These are phyloP conservation scores for Tubosaeta sp. DNA, from an alignment of 768 basidiomycete species.

Conservation along the genomic window DNA sequence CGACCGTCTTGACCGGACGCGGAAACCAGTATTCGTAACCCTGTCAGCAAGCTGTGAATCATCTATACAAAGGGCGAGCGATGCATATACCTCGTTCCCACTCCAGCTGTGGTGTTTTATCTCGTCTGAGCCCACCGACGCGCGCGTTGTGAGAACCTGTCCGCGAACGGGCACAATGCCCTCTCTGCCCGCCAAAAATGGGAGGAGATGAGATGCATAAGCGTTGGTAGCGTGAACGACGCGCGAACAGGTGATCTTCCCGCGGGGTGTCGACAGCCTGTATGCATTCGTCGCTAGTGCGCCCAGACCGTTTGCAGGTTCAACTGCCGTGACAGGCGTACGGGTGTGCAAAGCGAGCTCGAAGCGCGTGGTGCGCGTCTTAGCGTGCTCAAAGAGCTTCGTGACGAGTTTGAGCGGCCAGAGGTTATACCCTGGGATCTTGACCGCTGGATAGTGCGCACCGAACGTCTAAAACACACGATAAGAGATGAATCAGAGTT, in stretches of 20 bases:
- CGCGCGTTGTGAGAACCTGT: constrained; percentile 53
- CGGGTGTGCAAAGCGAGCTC: constrained; percentile 62
- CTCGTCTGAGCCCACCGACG: constrained; percentile 34
- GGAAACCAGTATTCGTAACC: constrained; percentile 82
- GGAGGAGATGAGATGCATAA: constrained; percentile 75
- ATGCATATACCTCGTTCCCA: constrained; percentile 31
- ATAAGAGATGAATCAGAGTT: background rate
- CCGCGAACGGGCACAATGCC: constrained; percentile 71
- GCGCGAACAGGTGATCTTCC: constrained; percentile 51
- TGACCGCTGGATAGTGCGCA: constrained; percentile 48
- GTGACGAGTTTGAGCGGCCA: constrained; percentile 84
- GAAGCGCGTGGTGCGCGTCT: constrained; percentile 27
- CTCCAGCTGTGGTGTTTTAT: constrained; percentile 46
- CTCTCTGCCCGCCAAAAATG: constrained; percentile 48
- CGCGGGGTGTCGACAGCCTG: constrained; percentile 53
- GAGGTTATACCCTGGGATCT: constrained; percentile 56
- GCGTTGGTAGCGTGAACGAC: constrained; percentile 88
- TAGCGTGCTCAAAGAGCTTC: constrained; percentile 48
- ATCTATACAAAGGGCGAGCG: too few species aligned
- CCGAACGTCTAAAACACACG: constrained; percentile 23
- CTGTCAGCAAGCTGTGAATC: constrained; percentile 8
- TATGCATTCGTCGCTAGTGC: constrained; percentile 3
- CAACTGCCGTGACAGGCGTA: constrained; percentile 59
- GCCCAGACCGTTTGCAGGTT: background rate
- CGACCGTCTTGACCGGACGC: constrained; percentile 38